Evolutionary conservation across 768 basidiomycete genomes (phyloP).

Genomic region (Boletus reticuloceps): DNA sequence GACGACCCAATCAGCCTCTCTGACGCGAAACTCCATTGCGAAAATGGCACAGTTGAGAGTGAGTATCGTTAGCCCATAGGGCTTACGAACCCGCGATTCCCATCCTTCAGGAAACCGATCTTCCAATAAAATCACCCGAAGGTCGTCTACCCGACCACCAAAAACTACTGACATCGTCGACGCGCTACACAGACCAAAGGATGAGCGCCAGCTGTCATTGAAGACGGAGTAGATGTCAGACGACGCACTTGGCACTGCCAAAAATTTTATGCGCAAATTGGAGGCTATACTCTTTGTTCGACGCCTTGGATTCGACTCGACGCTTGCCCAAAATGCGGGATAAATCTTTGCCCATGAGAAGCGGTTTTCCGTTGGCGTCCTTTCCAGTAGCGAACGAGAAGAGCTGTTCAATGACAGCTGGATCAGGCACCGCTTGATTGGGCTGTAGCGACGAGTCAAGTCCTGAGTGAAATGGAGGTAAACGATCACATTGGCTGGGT

Average conservation of each 20-base stretch:
- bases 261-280: conserved; percentile 54
- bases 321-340: conserved; percentile 57
- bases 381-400: conserved; percentile 59
- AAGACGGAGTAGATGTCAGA: not conserved
- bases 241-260: conserved; percentile 61
- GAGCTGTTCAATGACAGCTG: conserved; percentile 52
- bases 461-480: conserved; percentile 38
- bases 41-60: conserved; percentile 43
- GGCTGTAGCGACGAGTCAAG: conserved; percentile 46
- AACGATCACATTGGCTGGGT: not conserved
- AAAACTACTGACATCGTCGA: conserved; percentile 49
- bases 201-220: not conserved
- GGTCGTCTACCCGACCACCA: conserved; percentile 52
- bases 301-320: conserved; percentile 50
- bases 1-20: conserved; percentile 16
- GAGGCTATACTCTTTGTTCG: conserved; percentile 58
- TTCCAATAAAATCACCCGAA: conserved; percentile 56
- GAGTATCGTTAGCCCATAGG: conserved; percentile 57
- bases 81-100: conserved; percentile 58
- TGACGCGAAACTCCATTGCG: conserved; percentile 10
- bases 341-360: conserved; percentile 59
- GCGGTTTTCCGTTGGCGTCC: conserved; percentile 40
- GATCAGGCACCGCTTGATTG: conserved; percentile 53
- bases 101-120: conserved; percentile 71
- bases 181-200: conserved; percentile 37